A percentile compares a stretch with the other conserved stretches of the same genome.
phyloP scores from a whole-genome alignment of 2,329 filamentous ascomycete species.

The Trichophyton schoenleinii region DNA sequence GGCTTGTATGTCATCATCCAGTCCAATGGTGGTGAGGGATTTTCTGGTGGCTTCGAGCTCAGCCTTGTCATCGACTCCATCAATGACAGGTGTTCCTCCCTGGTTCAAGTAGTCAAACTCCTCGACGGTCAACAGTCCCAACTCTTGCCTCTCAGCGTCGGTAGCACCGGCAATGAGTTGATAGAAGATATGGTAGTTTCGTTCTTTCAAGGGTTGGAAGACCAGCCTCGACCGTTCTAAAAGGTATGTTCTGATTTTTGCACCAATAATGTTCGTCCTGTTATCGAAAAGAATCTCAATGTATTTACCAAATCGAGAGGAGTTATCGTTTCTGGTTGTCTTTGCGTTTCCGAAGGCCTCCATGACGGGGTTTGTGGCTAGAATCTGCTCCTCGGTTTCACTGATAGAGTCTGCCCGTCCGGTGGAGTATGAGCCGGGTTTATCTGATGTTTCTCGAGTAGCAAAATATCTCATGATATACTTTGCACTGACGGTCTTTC shows the following conservation, averaged over 20 bases:
- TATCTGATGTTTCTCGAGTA: slow-evolving; percentile 85
- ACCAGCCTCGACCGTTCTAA: slow-evolving; percentile 90
- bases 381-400: slow-evolving; percentile 94
- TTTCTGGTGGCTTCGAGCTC: slow-evolving; percentile 83
- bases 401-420: slow-evolving; percentile 73
- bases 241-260: slow-evolving; percentile 91
- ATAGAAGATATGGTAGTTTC: slow-evolving; percentile 99
- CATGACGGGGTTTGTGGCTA: slow-evolving; percentile 98
- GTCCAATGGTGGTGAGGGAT: slow-evolving; percentile 78
- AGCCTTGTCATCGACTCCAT: slow-evolving; percentile 88
- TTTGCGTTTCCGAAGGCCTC: slow-evolving; percentile 99
- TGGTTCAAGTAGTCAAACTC: slow-evolving; percentile 96
- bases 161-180: slow-evolving; percentile 89
- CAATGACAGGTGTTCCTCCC: slow-evolving; percentile 78
- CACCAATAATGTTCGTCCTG: slow-evolving; percentile 89
- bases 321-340: slow-evolving; percentile 99
- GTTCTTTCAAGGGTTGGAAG: slow-evolving; percentile 92
- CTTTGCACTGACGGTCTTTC: slow-evolving; percentile 98
- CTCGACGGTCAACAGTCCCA: slow-evolving; percentile 68
- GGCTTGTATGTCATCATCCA: slow-evolving; percentile 57
- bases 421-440: slow-evolving; percentile 64
- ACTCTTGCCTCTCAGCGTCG: slow-evolving; percentile 65
- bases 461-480: slow-evolving; percentile 99
- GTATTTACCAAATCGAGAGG: slow-evolving; percentile 97
- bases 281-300: slow-evolving; percentile 99